Evolutionary conservation across 495 filamentous ascomycete species (phyloP), one percentile per base, ranked within the genome.

Genomic region (Endocarpon pusillum): DNA sequence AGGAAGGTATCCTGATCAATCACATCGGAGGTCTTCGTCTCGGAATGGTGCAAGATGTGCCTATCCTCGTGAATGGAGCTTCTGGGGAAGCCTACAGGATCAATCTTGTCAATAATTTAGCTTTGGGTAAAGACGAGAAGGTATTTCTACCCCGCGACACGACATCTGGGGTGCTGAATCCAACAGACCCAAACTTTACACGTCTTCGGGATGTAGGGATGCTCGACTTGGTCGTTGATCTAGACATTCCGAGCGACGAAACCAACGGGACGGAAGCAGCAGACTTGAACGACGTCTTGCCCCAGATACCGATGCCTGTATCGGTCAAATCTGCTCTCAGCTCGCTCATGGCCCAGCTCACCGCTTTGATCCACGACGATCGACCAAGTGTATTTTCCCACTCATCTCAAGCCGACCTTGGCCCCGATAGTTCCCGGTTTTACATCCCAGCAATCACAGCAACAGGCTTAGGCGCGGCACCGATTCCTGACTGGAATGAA

Each of bases 81-180:
- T 53, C 56, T 11, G 54, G 45, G 11, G 59, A 57, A 22, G 57
- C 58, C 22, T 91, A 71, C 56, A 64, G 81, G 38, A 67, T 91
- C 16, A 78, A 73, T 36, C 76, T 76, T 26, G 68, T 96, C 51
- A 79, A 79, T 28, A 79, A 79, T 45, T 66, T 91, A 19, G 64
- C 77, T 0, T 58, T 97, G 1, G 89, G 89, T 6, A 77, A 81
- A 37, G 85, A 94, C 44, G 89, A 97, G 57, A 83, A 76, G 46
- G 71, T 94, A 35, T 81, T 83, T 46, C 61, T 97, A 36, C 61
- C 72, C n/a, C 67, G 78, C 17, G 73, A 84, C 21, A 67, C 81
- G 22, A 67, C 91, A 32, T 71, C 74, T 39, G 73, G 77, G 33
- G 68, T 84, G 37, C 47, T 77, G 32, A 66, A 72, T 47, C 69